phyloP scores from a whole-genome alignment of 768 basidiomycete genomes.

The Suillus placidus region DNA sequence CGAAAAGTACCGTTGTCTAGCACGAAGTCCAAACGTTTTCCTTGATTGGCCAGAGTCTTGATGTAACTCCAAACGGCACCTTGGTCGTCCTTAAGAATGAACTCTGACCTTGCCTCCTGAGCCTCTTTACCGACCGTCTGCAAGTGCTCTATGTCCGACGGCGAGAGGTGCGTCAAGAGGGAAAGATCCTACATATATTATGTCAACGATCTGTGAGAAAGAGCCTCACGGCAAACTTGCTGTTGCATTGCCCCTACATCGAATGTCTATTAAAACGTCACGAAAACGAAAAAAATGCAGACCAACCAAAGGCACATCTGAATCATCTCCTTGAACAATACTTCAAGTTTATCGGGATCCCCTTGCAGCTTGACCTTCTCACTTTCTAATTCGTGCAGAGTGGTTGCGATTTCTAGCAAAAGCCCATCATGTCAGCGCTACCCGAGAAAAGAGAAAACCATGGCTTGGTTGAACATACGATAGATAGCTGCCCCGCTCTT shows the following conservation, averaged over 20 bases:
- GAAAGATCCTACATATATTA: conserved; percentile 75
- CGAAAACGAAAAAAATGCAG: not conserved
- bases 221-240: conserved; percentile 38
- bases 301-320: conserved; percentile 86
- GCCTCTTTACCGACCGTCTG: conserved; percentile 85
- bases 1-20: conserved; percentile 78
- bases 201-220: conserved; percentile 1
- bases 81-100: conserved; percentile 86
- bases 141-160: conserved; percentile 78
- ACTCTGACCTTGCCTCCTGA: conserved; percentile 72
- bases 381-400: conserved; percentile 64
- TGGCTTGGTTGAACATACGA: conserved; percentile 48
- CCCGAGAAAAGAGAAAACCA: no score
- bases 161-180: conserved; percentile 82
- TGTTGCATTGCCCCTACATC: conserved; percentile 88
- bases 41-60: conserved; percentile 47
- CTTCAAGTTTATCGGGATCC: conserved; percentile 55
- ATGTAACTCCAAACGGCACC: conserved; percentile 73
- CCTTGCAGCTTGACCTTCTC: conserved; percentile 47
- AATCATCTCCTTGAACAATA: conserved; percentile 82
- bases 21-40: conserved; percentile 73
- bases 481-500: conserved; percentile 77
- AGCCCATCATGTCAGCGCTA: not conserved
- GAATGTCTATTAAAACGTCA: not conserved
- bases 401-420: conserved; percentile 66